These are phyloP conservation scores for Brassica hybrid DNA, from an alignment of 441 rosid genomes.

Conservation along the genomic window DNA sequence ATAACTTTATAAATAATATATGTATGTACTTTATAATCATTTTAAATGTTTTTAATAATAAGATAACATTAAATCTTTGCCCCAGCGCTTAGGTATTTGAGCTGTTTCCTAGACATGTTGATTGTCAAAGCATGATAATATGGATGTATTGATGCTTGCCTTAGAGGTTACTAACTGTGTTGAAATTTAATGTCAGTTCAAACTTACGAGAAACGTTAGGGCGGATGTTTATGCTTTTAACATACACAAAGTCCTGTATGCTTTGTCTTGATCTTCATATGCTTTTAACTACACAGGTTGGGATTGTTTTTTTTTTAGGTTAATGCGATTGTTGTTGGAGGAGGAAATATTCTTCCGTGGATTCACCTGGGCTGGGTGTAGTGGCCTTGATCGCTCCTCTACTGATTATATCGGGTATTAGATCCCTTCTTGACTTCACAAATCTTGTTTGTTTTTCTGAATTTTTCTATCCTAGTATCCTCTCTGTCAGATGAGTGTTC, in stretches of 20 bases:
- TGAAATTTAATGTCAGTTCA: too few species aligned
- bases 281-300: constrained; percentile 57
- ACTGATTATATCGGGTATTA: constrained; percentile 90
- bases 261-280: constrained; percentile 4
- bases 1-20: too few species aligned
- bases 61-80: too few species aligned
- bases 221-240: neutral
- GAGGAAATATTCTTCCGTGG: constrained; percentile 96
- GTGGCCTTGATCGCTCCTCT: constrained; percentile 94
- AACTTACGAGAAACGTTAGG: neutral
- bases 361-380: constrained; percentile 85
- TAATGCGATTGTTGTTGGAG: constrained; percentile 97
- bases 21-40: too few species aligned
- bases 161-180: neutral
- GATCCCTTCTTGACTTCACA: neutral
- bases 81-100: neutral
- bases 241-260: neutral
- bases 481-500: neutral
- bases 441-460: neutral
- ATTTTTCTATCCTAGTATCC: neutral
- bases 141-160: neutral
- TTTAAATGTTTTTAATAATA: too few species aligned
- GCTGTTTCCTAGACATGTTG: constrained; percentile 15
- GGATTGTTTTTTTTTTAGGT: too few species aligned
- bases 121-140: neutral